phyloP scores from a whole-genome alignment of 140 eudicot species.

The Cichorium intybus region DNA sequence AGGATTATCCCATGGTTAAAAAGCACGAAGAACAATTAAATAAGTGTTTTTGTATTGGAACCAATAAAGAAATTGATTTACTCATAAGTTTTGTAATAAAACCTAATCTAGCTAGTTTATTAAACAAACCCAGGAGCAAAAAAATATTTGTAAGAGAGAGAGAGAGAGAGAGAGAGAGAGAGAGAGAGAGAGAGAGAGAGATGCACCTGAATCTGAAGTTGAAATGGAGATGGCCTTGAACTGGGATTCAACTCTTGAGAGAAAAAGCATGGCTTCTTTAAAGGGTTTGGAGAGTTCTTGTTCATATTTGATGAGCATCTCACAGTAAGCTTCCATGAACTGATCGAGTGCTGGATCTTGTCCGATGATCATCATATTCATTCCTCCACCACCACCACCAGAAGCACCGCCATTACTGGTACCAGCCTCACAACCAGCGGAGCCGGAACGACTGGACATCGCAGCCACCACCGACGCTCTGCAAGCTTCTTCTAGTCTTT shows the following conservation, averaged over 20 bases:
- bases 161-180: background rate
- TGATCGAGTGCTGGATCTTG: constrained; percentile 97
- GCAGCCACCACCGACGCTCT: constrained; percentile 52
- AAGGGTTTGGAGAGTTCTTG: constrained; percentile 96
- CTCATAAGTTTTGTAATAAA: background rate
- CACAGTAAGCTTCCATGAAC: constrained; percentile 98
- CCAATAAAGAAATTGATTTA: background rate
- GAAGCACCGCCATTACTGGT: background rate
- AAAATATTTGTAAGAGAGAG: background rate
- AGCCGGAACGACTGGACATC: constrained; percentile 31
- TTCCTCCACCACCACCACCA: constrained; percentile 36
- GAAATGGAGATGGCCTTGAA: constrained; percentile 73
- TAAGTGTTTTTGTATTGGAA: background rate
- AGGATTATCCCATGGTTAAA: background rate
- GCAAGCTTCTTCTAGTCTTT: constrained; percentile 76
- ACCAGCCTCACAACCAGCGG: constrained; percentile 15
- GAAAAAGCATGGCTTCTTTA: constrained; percentile 97
- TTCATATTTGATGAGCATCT: constrained; percentile 89
- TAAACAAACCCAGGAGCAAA: background rate
- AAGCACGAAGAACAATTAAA: background rate
- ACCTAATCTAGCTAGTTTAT: constrained; percentile 6
- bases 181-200: constrained; percentile 14
- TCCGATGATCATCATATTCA: constrained; percentile 29
- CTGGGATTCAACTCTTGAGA: constrained; percentile 79
- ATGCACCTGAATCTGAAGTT: constrained; percentile 59